A percentile compares a stretch with the other conserved stretches of the same genome.
Evolutionary conservation across 2,329 filamentous ascomycete genomes (phyloP).

Genomic region (Stachybotrys echinatus): DNA sequence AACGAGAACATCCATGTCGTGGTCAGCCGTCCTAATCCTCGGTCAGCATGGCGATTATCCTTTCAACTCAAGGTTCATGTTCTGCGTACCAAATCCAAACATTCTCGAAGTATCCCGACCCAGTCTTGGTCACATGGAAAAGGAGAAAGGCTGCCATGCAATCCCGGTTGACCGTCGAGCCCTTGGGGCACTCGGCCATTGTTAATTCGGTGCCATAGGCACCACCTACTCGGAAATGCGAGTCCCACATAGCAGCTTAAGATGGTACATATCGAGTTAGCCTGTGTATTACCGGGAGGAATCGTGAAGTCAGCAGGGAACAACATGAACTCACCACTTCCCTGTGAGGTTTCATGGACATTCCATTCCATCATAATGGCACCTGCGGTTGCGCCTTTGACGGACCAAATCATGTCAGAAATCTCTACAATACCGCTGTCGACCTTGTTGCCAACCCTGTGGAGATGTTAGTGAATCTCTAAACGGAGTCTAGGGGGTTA

Average conservation of each 20-base stretch:
- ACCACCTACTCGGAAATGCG: constrained; percentile 39
- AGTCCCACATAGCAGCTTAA: constrained; percentile 17
- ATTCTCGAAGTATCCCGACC: constrained; percentile 43
- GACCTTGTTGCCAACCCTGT: neutral
- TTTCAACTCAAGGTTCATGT: neutral
- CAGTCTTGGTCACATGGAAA: constrained; percentile 36
- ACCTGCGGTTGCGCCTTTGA: neutral
- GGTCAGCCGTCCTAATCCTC: constrained; percentile 45
- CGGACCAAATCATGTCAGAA: neutral
- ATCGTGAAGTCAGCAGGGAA: neutral
- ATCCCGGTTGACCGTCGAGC: neutral
- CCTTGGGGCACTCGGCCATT: constrained; percentile 9
- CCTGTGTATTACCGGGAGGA: neutral
- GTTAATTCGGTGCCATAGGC: constrained; percentile 7
- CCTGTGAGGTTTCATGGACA: neutral
- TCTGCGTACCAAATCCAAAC: constrained; percentile 20
- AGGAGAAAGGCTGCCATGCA: constrained; percentile 49
- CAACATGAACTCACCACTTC: neutral
- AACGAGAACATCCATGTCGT: constrained; percentile 37
- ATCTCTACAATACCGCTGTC: neutral
- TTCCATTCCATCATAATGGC: neutral
- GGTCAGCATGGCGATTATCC: neutral
- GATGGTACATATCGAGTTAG: neutral
- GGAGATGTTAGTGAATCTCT: neutral
- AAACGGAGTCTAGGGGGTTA: neutral